Evolutionary conservation across 768 basidiomycete genomes (phyloP).

Genomic region (Amanita jacksonii): DNA sequence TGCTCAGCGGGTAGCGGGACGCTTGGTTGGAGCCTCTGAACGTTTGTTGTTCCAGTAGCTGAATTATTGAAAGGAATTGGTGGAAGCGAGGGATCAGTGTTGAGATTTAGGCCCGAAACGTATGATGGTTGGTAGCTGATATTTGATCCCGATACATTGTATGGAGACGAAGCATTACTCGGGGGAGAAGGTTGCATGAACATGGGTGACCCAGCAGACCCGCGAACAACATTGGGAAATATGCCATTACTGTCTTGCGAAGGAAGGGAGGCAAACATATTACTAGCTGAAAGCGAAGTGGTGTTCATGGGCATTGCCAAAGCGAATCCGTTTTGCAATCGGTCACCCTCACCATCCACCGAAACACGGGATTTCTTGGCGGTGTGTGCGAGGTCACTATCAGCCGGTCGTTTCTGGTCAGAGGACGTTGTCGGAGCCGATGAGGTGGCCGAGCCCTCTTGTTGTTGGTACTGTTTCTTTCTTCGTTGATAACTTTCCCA

Average conservation of each 20-base stretch:
- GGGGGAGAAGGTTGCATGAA: conserved; percentile 42
- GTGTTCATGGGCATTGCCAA: conserved; percentile 47
- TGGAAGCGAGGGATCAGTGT: conserved; percentile 43
- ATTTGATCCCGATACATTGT: conserved; percentile 27
- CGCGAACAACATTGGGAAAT: conserved; percentile 54
- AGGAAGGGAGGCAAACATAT: conserved; percentile 38
- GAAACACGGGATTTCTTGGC: conserved; percentile 35
- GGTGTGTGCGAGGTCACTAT: conserved; percentile 30
- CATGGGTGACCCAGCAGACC: conserved; percentile 47
- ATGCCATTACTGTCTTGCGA: conserved; percentile 38
- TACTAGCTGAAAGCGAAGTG: conserved; percentile 21
- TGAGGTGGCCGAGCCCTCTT: neutral
- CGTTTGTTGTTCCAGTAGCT: conserved; percentile 16
- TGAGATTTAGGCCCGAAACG: conserved; percentile 48
- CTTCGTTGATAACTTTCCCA: conserved; percentile 81
- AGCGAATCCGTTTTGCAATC: conserved; percentile 38
- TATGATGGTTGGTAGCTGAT: conserved; percentile 39
- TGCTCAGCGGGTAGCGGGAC: conserved; percentile 30
- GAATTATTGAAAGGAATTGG: conserved; percentile 38
- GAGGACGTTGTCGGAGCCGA: neutral
- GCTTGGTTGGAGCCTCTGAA: conserved; percentile 22
- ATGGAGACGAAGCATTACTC: conserved; percentile 30
- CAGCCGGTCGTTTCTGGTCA: conserved; percentile 45
- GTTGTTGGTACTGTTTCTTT: conserved; percentile 32
- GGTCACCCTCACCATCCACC: conserved; percentile 31